Base-by-base conservation (phyloP, 192 early-diverging fungal genomes). In the Radiomyces spectabilis region DNA sequence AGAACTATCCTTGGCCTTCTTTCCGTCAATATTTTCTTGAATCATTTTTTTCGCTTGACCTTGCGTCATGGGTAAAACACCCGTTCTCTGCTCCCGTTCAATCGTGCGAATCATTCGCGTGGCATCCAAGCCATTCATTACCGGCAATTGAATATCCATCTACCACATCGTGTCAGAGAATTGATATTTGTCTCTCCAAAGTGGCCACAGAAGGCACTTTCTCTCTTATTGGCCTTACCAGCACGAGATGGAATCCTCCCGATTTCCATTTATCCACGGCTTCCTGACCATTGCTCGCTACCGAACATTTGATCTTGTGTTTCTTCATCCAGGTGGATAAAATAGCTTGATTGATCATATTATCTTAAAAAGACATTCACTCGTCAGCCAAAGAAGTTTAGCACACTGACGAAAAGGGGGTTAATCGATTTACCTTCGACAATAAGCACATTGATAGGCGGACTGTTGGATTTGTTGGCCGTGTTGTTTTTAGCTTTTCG, bases 221-320 rank as follows among this genome's bases (percentile, higher is more conserved):
- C 41, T 42, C 5, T 18, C 22, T 15, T 44, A 2, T 27, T 55
- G 19, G 15, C 34, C 63, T 65, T 73, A 82, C 79, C 63, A 85
- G 46, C 22, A 85, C 71, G 26, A 85, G 62, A 61, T 85, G 84
- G 44, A 82, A 85, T 45, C 75, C 62, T 38, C 86, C 72, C 18
- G 64, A 16, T 48, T 75, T 65, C 87, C 88, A 94, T 71, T 85
- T 91, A 8, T 78, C 68, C 22, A 94, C 80, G 1, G 92, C 92
- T 55, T 91, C 82, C 56, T 80, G 72, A 31, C 92, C 92, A 53
- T 91, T 85, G 6, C 71, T 75, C 5, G 90, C 92, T 9, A 88
- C 77, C 22, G 80, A 82, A 49, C 79, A 87, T 34, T 73, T 75
- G 24, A 92, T 85, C 19, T 80, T 75, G 40, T 81, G 79, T 41